Base-by-base conservation (phyloP, 768 basidiomycete genomes). In the Kondoa subrosea region DNA sequence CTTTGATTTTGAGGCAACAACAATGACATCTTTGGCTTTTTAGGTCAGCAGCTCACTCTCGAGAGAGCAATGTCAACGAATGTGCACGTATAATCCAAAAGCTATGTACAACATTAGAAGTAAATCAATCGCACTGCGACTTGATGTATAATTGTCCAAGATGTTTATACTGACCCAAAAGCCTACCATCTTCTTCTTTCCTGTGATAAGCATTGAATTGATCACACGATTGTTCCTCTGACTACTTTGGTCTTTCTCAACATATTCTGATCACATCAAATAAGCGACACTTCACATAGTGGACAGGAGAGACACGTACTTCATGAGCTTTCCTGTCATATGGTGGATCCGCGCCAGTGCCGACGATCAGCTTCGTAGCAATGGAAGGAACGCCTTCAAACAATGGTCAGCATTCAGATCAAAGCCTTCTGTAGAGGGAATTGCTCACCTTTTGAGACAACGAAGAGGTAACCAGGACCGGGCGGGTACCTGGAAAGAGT, bases 341-440 rank as follows among this genome's bases (percentile, higher is more conserved):
- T 30, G 67, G 56, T 30, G 66, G 68, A 4, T 57, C 32, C 3
- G 56, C 26, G 1, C 68, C 67, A 61, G 59, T 26, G 2, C 92
- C 92, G 27, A 92, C 81, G 69, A 85, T 87, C 59, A 91, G 81
- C 75, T 82, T 83, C 21, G 83, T 83, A 1, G 86, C 90, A 69
- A 85, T 85, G 65, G 84, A 85, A 1, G 91, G 91, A 14, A 95
- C 83, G 57, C 89, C 91, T 69, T 86, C 81, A 69, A 93, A 82
- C n/a, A n/a, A n/a, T n/a, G n/a, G n/a, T n/a, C n/a, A n/a, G n/a
- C n/a, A n/a, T n/a, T n/a, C n/a, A n/a, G n/a, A n/a, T n/a, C n/a
- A n/a, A n/a, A n/a, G n/a, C n/a, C n/a, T n/a, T n/a, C n/a, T n/a
- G n/a, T n/a, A n/a, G n/a, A n/a, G n/a, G n/a, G n/a, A n/a, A n/a